Evolutionary conservation across 73 alveolate genomes (phyloP), one percentile per base, ranked within the genome.

Genomic region (Paramecium pentaurelia): DNA sequence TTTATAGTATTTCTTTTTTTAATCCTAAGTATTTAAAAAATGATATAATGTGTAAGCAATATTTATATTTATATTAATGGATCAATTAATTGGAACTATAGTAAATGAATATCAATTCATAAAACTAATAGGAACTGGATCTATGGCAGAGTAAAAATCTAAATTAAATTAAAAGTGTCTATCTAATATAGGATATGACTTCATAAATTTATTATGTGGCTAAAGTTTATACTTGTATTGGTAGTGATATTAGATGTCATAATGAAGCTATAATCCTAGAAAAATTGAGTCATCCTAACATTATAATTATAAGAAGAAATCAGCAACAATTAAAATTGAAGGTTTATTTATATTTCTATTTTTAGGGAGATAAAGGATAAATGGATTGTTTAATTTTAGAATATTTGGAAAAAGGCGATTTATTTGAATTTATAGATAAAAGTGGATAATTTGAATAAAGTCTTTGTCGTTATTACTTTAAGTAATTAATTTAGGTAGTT

Each of bases 381-480:
- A 54, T 28, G 27, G 49, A 64, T 64, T 28, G 42, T 34, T 64
- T 64, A 32, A 34, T 64, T 27, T 34, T 97, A 93, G 99, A 97
- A 90, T 95, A 94, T 37, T 94, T 95, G 51, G 64, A 96, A 5
- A 98, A 98, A 6, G 99, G 98, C 22, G 99, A 96, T 38, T 86
- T 97, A 40, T 95, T 95, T 85, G 96, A 96, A 73, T 95, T 93
- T 87, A 94, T 97, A 38, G 96, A 95, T 32, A 92, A 92, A n/a
- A 90, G 97, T 18, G 99, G 98, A 20, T 80, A 92, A 86, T 96
- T 96, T 93, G 93, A 85, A 10, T 98, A 97, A 90, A 32, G 73
- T 18, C 77, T 95, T 84, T 71, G 97, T 32, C 93, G 98, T 18
- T 95, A 90, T 77, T 96, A 95, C 60, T 95, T 97, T 94, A 71